Conservation (phyloP, 495 filamentous ascomycete species). For the Glarea lozoyensis region DNA sequence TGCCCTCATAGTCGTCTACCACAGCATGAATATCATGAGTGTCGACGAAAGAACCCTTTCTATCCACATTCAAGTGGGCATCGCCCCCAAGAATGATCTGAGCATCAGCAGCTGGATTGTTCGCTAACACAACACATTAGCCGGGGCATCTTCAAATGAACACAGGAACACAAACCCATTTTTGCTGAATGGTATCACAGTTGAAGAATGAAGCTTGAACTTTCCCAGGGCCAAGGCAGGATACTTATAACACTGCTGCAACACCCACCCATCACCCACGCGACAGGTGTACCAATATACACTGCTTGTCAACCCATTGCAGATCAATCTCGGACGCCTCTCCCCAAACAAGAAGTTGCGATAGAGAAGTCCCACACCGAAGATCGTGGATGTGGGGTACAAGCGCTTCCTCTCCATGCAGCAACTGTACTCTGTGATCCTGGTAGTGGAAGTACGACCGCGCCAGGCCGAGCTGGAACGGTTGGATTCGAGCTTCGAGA, state of each 20-base stretch:
- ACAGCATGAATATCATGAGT: neutral
- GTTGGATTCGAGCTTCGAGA: too few relatives aligned
- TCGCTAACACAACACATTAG: constrained; percentile 18
- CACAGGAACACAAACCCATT: neutral
- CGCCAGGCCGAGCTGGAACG: neutral
- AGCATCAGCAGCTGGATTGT: constrained; percentile 5
- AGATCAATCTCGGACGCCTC: neutral
- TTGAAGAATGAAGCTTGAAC: neutral
- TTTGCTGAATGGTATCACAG: neutral
- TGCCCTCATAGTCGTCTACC: constrained; percentile 2
- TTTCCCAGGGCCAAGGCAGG: neutral
- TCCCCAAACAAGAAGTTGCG: neutral
- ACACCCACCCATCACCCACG: neutral
- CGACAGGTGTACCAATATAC: neutral
- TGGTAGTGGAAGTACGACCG: neutral
- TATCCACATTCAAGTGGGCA: constrained; percentile 7
- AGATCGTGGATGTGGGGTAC: neutral
- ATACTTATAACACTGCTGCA: neutral
- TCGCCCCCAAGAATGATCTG: constrained; percentile 5
- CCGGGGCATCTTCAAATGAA: neutral
- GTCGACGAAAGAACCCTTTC: constrained; percentile 5
- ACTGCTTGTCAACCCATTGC: too few relatives aligned
- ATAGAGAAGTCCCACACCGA: neutral
- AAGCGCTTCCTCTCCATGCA: neutral
- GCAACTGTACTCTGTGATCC: neutral